Percentiles rank a stretch among this genome's conserved stretches.
These are phyloP conservation scores for Inonotus hispidus DNA, from an alignment of 1,284 basidiomycete genomes.

Conservation along the genomic window DNA sequence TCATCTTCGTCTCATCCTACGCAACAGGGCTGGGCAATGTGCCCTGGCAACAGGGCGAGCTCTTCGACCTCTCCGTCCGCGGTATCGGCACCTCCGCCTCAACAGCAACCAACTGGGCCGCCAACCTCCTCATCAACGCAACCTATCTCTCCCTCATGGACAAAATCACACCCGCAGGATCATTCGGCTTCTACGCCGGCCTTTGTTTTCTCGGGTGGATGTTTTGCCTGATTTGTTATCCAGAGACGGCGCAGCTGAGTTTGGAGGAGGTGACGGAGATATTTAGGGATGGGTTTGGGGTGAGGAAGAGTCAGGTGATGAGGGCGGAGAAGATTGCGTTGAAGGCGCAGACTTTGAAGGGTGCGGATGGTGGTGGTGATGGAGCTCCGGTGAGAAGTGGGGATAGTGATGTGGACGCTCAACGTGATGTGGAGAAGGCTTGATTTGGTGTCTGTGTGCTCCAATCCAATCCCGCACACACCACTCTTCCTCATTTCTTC, in stretches of 20 bases:
- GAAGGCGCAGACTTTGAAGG: neutral
- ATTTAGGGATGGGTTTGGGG: slow-evolving; percentile 55
- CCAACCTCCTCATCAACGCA: slow-evolving; percentile 72
- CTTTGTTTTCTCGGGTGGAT: slow-evolving; percentile 67
- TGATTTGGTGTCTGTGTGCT: too few species aligned
- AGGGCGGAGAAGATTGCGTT: slow-evolving; percentile 37
- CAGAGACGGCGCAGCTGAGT: slow-evolving; percentile 71
- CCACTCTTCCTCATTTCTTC: too few species aligned
- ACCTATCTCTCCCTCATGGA: slow-evolving; percentile 79
- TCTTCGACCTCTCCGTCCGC: slow-evolving; percentile 44
- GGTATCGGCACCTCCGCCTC: slow-evolving; percentile 76
- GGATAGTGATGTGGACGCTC: neutral
- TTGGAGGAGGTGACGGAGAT: slow-evolving; percentile 70
- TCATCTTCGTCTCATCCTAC: slow-evolving; percentile 79
- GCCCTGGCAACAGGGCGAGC: slow-evolving; percentile 51
- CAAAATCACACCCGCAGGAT: slow-evolving; percentile 69
- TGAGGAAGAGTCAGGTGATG: slow-evolving; percentile 46
- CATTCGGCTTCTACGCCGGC: slow-evolving; percentile 77
- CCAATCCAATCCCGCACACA: too few species aligned
- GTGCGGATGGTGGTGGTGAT: neutral
- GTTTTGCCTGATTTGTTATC: slow-evolving; percentile 68
- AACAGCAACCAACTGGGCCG: slow-evolving; percentile 81
- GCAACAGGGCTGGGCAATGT: slow-evolving; percentile 76
- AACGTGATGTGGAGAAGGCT: slow-evolving; percentile 1
- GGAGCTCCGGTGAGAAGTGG: too few species aligned